Base-by-base conservation (phyloP, 352 stramenopile species). In the Thraustochytrium sp. region DNA sequence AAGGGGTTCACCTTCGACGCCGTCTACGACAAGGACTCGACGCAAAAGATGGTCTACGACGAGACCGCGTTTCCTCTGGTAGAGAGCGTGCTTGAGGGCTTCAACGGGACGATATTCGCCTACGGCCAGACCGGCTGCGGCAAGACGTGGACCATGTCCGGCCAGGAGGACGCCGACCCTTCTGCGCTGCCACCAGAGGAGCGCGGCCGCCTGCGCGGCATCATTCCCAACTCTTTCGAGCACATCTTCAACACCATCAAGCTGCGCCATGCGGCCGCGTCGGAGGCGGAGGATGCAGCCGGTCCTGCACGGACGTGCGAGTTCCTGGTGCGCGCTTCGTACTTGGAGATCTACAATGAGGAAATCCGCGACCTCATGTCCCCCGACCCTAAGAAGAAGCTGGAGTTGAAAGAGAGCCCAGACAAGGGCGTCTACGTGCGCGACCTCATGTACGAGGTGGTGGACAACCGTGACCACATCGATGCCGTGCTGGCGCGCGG, bases 261-360 rank as follows among this genome's bases (percentile, higher is more conserved):
- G 83, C 48, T 84, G 18, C 8, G 38, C 4, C n/a, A 85, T n/a
- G 73, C n/a, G 23, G 56, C 40, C 11, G 63, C 49, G 18, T 13
- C 11, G n/a, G 74, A 82, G 31, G 65, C 44, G n/a, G 37, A 13
- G 4, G n/a, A 62, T 23, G 5, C 37, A 23, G 31, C 5, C 5
- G 63, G 63, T 11, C 5, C 34, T 1, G 29, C 31, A 23, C 65
- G 44, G 9, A 76, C 65, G 37, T 42, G 26, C 26, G 91, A 97
- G 65, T 94, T 94, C 77, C 90, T 90, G n/a, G 86, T 99, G 18
- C 89, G 92, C 21, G 92, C 97, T 46, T 96, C 96, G 34, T 99
- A 97, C 86, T 90, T 99, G 56, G 96, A 99, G 90, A 96, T 99
- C 76, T 99, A 99, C 89, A 98, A 98, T 77, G 96, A 99, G 91